Evolutionary conservation across 139 green algal genomes (phyloP).

Genomic region (Chlorokybus atmophyticus): DNA sequence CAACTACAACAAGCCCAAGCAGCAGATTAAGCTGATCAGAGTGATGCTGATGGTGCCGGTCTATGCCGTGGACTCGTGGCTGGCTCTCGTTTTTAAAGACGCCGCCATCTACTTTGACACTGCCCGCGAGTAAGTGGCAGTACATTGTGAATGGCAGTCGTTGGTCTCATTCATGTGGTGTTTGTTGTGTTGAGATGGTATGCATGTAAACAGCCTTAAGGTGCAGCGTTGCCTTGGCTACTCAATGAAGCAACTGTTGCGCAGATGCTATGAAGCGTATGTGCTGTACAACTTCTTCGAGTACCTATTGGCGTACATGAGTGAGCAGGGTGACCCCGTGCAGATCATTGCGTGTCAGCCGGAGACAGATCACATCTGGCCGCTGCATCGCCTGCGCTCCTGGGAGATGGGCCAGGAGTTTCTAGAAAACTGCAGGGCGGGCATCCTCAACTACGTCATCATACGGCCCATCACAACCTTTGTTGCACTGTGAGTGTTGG

Average conservation of each 20-base stretch:
- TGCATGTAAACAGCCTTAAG: too few relatives aligned
- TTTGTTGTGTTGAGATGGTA: too few relatives aligned
- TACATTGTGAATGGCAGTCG: too few relatives aligned
- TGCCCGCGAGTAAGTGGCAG: slow-evolving; percentile 65
- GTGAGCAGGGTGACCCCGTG: slow-evolving; percentile 32
- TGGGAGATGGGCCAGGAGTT: slow-evolving; percentile 34
- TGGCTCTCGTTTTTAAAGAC: slow-evolving; percentile 52
- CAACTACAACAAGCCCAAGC: slow-evolving; percentile 68
- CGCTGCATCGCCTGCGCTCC: slow-evolving; percentile 14
- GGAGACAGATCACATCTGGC: slow-evolving; percentile 73
- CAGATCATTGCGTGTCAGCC: too few relatives aligned
- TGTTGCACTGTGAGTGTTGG: too few relatives aligned
- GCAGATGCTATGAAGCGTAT: slow-evolving; percentile 45
- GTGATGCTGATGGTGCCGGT: slow-evolving; percentile 84
- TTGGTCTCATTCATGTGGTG: too few relatives aligned
- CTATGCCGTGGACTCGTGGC: slow-evolving; percentile 70
- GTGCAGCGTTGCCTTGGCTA: too few relatives aligned
- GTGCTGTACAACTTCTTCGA: slow-evolving; percentile 92
- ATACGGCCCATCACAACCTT: slow-evolving; percentile 59
- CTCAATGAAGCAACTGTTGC: too few relatives aligned
- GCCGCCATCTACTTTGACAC: slow-evolving; percentile 56
- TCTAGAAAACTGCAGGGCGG: slow-evolving; percentile 42
- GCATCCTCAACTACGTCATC: slow-evolving; percentile 83
- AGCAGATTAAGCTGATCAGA: slow-evolving; percentile 79
- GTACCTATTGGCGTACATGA: slow-evolving; percentile 73